phyloP scores from a whole-genome alignment of 1,284 basidiomycete genomes.

The Papiliotrema terrestris region DNA sequence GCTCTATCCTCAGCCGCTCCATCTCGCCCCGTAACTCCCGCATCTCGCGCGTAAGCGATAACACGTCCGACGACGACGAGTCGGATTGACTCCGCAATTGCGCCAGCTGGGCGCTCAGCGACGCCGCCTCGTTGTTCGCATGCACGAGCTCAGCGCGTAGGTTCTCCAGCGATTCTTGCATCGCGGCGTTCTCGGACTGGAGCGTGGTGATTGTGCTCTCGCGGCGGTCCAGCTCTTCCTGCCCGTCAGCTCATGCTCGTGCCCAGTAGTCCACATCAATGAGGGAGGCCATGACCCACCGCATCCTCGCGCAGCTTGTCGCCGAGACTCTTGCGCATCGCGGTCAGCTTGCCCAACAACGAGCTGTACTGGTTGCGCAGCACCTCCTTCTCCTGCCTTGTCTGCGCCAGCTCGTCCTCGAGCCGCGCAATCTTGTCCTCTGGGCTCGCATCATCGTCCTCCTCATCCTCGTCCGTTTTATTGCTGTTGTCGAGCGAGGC shows the following conservation, averaged over 20 bases:
- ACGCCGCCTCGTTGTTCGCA: constrained; percentile 69
- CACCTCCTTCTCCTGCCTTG: constrained; percentile 73
- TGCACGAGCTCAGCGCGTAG: constrained; percentile 64
- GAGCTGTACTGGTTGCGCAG: constrained; percentile 80
- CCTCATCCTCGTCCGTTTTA: no score
- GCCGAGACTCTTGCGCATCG: constrained; percentile 88
- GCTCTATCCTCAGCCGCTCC: constrained; percentile 74
- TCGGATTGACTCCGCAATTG: constrained; percentile 50
- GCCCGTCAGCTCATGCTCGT: constrained; percentile 14
- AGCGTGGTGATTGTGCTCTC: constrained; percentile 75
- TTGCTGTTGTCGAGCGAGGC: constrained; percentile 1
- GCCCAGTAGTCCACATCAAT: not conserved
- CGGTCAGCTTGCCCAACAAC: constrained; percentile 80
- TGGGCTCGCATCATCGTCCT: constrained; percentile 3
- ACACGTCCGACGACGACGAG: constrained; percentile 63
- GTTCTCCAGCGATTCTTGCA: constrained; percentile 60
- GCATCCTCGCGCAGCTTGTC: constrained; percentile 96
- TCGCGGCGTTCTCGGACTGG: constrained; percentile 68
- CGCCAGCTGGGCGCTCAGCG: constrained; percentile 65
- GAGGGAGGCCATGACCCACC: constrained; percentile 56
- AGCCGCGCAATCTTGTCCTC: constrained; percentile 25
- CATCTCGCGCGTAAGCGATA: constrained; percentile 72
- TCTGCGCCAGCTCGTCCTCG: constrained; percentile 47
- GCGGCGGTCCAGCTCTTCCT: constrained; percentile 94
- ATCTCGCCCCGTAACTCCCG: constrained; percentile 75